A percentile compares a stretch with the other conserved stretches of the same genome.
phyloP scores from a whole-genome alignment of 208 protist genomes.

The Herpetomonas samuelpessoai region DNA sequence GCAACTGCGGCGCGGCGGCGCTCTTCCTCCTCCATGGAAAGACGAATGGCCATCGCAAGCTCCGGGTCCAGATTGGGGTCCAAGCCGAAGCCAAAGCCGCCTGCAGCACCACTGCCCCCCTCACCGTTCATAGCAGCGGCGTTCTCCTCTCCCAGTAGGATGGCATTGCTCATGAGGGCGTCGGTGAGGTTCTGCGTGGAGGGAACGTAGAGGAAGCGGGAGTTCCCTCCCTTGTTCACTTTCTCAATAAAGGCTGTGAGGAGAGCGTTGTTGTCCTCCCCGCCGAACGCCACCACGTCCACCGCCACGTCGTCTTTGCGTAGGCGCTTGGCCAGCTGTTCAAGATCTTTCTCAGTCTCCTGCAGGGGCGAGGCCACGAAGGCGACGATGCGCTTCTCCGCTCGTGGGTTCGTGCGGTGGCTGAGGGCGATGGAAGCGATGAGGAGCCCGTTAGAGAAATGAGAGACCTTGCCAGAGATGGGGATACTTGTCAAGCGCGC shows the following conservation, averaged over 20 bases:
- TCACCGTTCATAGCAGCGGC: constrained; percentile 10
- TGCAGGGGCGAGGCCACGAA: constrained; percentile 96
- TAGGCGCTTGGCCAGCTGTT: constrained; percentile 93
- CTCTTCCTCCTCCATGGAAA: constrained; percentile 95
- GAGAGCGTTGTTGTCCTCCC: constrained; percentile 88
- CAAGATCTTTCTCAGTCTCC: constrained; percentile 88
- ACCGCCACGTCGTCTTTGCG: constrained; percentile 97
- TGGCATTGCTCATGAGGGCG: constrained; percentile 89
- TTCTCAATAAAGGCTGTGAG: constrained; percentile 90
- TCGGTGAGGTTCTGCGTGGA: constrained; percentile 87
- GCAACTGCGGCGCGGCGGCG: constrained; percentile 78
- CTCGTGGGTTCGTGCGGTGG: constrained; percentile 94
- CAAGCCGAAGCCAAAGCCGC: constrained; percentile 68
- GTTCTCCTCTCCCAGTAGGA: constrained; percentile 70
- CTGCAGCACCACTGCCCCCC: constrained; percentile 15
- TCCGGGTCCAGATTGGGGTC: constrained; percentile 94
- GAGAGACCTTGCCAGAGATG: constrained; percentile 78
- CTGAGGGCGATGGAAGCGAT: constrained; percentile 96
- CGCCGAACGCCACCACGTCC: constrained; percentile 96
- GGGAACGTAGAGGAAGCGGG: constrained; percentile 82
- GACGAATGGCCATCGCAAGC: constrained; percentile 93
- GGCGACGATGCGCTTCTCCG: constrained; percentile 97
- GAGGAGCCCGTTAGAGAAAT: constrained; percentile 91
- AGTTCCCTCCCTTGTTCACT: constrained; percentile 86
- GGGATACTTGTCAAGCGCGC: constrained; percentile 83